Percentiles rank a stretch among this genome's conserved stretches.
phyloP scores from a whole-genome alignment of 2,329 filamentous ascomycete genomes.

The Elsinoe batatas region DNA sequence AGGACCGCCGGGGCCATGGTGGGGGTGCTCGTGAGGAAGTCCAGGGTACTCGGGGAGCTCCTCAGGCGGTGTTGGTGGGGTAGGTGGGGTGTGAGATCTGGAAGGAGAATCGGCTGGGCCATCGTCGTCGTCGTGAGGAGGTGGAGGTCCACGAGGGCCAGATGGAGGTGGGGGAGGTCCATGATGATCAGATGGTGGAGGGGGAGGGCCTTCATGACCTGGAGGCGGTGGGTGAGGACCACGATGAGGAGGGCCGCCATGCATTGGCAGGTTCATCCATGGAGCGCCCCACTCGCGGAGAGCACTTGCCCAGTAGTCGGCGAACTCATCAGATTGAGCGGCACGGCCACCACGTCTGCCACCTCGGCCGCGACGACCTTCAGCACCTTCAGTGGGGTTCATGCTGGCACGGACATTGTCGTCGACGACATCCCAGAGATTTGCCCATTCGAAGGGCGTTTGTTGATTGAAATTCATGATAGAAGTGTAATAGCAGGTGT shows the following conservation, averaged over 20 bases:
- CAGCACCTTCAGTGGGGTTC: not conserved
- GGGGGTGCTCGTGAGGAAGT: constrained; percentile 9
- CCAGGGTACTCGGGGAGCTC: constrained; percentile 19
- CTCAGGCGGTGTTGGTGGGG: constrained; percentile 18
- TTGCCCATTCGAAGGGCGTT: not conserved
- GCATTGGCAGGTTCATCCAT: constrained; percentile 2
- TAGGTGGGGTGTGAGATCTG: constrained; percentile 13
- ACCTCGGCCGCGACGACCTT: not conserved
- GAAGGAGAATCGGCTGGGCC: constrained; percentile 11
- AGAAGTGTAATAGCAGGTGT: not conserved
- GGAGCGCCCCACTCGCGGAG: not conserved
- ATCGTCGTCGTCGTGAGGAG: constrained; percentile 6
- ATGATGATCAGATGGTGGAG: constrained; percentile 16
- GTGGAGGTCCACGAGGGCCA: constrained; percentile 9
- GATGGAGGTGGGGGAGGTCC: constrained; percentile 13
- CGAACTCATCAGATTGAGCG: not conserved
- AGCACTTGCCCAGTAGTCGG: not conserved
- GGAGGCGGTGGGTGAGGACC: constrained; percentile 19
- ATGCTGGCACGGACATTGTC: not conserved
- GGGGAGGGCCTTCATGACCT: constrained; percentile 15
- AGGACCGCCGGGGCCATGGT: constrained; percentile 2
- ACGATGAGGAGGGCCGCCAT: constrained; percentile 15
- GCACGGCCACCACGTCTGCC: not conserved
- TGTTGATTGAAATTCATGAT: constrained; percentile 5
- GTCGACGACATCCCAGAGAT: not conserved